Evolutionary conservation across 768 basidiomycete species (phyloP).

Genomic region (Lentinula edodes): DNA sequence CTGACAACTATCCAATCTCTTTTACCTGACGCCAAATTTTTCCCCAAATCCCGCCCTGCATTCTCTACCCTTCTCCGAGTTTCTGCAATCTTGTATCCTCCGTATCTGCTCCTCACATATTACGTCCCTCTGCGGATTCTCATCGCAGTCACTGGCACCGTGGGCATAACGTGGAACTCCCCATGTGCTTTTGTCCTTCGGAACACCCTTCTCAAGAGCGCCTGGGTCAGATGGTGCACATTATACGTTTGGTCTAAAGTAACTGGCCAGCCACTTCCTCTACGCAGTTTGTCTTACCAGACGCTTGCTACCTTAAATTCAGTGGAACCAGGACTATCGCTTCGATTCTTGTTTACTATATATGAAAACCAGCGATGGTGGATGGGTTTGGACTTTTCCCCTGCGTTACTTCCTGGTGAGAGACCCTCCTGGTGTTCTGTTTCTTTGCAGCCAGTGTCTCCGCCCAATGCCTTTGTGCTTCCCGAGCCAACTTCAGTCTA

Average conservation of each 20-base stretch:
- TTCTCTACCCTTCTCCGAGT: conserved; percentile 45
- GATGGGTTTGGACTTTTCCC: conserved; percentile 96
- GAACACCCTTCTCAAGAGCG: conserved; percentile 53
- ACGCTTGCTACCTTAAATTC: conserved; percentile 19
- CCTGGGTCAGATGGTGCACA: conserved; percentile 59
- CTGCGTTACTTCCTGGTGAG: conserved; percentile 83
- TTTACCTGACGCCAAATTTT: conserved; percentile 35
- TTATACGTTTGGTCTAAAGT: conserved; percentile 49
- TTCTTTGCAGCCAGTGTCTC: conserved; percentile 54
- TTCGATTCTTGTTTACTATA: conserved; percentile 83
- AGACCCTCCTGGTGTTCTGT: conserved; percentile 82
- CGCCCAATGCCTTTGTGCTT: conserved; percentile 64
- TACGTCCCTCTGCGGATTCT: conserved; percentile 58
- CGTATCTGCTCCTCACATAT: conserved; percentile 63
- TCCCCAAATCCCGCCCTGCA: conserved; percentile 20
- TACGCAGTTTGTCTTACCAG: conserved; percentile 28
- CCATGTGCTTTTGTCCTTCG: conserved; percentile 59
- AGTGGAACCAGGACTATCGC: conserved; percentile 31
- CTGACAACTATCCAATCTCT: conserved; percentile 59
- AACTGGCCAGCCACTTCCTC: conserved; percentile 40
- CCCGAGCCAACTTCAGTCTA: conserved; percentile 58
- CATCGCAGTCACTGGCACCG: conserved; percentile 52
- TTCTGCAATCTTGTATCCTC: conserved; percentile 49
- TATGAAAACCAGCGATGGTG: conserved; percentile 97
- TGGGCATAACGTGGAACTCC: conserved; percentile 58